Percentiles rank a stretch among this genome's conserved stretches.
Conservation (phyloP, 495 filamentous ascomycete species). For the Mytilinidion resinicola region DNA sequence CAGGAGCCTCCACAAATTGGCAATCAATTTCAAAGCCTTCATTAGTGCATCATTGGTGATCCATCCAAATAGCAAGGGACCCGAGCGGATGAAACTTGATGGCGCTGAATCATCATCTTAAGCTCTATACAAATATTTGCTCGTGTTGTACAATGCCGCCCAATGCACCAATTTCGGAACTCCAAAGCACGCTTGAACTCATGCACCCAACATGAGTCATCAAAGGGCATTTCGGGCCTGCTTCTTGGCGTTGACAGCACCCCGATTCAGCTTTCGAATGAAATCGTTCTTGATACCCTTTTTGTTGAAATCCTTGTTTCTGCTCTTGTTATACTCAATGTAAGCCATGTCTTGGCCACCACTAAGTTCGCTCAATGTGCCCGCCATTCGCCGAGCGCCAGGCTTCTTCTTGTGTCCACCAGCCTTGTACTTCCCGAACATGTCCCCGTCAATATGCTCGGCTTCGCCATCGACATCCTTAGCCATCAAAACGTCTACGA, state of each 20-base stretch:
- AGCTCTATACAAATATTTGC: no score
- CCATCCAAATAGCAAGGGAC: no score
- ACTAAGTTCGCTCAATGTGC: conserved; percentile 73
- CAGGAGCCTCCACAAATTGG: no score
- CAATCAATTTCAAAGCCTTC: no score
- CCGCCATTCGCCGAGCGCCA: conserved; percentile 69
- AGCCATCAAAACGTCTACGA: conserved; percentile 87
- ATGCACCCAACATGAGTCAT: no score
- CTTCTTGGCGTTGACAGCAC: conserved; percentile 58
- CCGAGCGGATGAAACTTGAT: no score
- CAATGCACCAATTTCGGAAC: no score
- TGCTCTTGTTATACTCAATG: conserved; percentile 72
- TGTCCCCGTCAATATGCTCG: conserved; percentile 73
- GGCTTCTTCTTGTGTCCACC: conserved; percentile 40
- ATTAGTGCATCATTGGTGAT: no score
- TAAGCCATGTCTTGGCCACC: conserved; percentile 97
- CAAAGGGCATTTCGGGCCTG: conserved; percentile 13
- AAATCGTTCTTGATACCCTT: conserved; percentile 56
- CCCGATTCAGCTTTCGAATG: conserved; percentile 78
- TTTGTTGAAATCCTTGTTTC: conserved; percentile 76
- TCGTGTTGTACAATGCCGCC: no score
- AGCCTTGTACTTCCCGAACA: conserved; percentile 55
- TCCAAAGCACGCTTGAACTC: no score
- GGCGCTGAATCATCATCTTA: no score
- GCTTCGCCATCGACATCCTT: conserved; percentile 74